A percentile compares a stretch with the other conserved stretches of the same genome.
Conservation (phyloP, 768 basidiomycete genomes). For the Lactifluus hygrophoroides region DNA sequence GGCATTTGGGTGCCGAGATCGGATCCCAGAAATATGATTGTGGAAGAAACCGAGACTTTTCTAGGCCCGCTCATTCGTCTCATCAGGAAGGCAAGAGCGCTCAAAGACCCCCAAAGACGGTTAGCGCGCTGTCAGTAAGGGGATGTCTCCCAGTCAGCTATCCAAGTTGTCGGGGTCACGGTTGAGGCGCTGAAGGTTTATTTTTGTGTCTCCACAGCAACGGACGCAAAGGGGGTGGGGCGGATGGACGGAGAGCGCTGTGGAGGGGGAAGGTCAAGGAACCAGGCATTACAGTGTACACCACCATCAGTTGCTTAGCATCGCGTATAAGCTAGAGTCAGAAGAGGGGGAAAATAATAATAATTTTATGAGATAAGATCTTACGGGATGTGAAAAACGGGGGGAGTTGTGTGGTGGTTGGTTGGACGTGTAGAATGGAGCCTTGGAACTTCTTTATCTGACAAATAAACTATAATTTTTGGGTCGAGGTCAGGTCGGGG, state of each 20-base stretch:
- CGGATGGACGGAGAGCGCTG: background rate
- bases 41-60: slow-evolving; percentile 10
- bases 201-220: slow-evolving; percentile 18
- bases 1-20: background rate
- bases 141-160: slow-evolving; percentile 2
- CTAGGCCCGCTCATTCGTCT: slow-evolving; percentile 4
- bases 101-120: slow-evolving; percentile 12
- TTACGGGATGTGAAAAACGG: background rate
- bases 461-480: background rate
- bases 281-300: too few species aligned
- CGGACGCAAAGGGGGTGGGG: background rate
- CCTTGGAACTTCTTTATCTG: background rate
- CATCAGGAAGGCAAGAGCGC: slow-evolving; percentile 5
- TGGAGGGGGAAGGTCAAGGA: background rate
- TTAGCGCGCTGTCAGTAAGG: slow-evolving; percentile 12
- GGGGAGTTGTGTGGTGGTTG: background rate
- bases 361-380: slow-evolving; percentile 5
- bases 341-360: background rate
- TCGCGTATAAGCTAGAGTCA: slow-evolving; percentile 3
- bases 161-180: slow-evolving; percentile 9
- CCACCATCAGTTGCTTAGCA: too few species aligned
- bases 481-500: background rate
- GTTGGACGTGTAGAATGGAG: slow-evolving; percentile 7
- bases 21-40: background rate
- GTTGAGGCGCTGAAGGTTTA: background rate